Conservation (phyloP, 1,139 yeast genomes). For the Nakaseomyces sp. region DNA sequence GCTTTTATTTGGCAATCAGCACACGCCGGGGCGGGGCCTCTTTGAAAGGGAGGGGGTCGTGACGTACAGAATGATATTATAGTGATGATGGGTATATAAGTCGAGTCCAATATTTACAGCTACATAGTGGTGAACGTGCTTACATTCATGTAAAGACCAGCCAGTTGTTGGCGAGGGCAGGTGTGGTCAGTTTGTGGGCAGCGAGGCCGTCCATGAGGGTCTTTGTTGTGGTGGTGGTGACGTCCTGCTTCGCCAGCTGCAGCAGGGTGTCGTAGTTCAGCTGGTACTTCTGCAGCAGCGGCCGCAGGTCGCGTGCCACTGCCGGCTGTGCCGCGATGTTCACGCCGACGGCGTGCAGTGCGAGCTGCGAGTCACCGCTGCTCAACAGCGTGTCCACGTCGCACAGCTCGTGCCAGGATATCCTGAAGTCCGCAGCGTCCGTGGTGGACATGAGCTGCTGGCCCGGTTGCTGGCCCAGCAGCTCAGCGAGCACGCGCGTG, state of each 20-base stretch:
- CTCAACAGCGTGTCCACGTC: background rate
- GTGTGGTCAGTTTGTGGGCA: conserved; percentile 11
- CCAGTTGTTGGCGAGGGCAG: conserved; percentile 15
- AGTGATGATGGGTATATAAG: too few species aligned
- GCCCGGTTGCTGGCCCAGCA: background rate
- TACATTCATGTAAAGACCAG: conserved; percentile 11
- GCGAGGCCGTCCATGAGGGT: conserved; percentile 13
- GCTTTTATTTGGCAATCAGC: too few species aligned
- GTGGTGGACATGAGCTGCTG: too few species aligned
- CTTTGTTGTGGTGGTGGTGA: conserved; percentile 7
- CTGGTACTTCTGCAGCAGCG: conserved; percentile 19
- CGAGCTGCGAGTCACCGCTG: background rate
- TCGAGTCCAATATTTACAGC: too few species aligned
- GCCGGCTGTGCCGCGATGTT: background rate
- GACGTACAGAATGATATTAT: too few species aligned
- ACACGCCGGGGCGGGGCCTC: too few species aligned
- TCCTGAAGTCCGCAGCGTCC: background rate
- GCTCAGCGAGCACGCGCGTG: background rate
- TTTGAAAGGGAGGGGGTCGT: too few species aligned
- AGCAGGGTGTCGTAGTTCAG: conserved; percentile 23
- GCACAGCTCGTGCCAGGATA: background rate
- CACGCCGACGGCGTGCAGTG: conserved; percentile 6
- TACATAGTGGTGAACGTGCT: background rate
- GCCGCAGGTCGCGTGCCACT: conserved; percentile 12
- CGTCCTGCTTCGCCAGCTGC: conserved; percentile 17